phyloP scores from a whole-genome alignment of 2,329 filamentous ascomycete species.

The Monilinia polystroma region DNA sequence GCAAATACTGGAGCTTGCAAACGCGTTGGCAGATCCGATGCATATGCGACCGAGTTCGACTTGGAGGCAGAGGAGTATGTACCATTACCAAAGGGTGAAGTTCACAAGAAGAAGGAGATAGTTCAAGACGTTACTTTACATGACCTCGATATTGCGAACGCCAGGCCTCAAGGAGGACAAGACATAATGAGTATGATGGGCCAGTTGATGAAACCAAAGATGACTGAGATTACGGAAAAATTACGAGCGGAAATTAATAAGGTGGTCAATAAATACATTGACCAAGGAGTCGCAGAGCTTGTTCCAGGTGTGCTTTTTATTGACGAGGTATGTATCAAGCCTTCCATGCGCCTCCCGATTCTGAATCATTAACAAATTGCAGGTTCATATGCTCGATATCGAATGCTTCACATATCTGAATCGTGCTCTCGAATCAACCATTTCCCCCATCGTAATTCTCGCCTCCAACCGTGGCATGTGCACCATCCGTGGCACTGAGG shows the following conservation, averaged over 20 bases:
- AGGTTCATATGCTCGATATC: constrained; percentile 99
- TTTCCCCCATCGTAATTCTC: constrained; percentile 95
- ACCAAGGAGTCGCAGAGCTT: constrained; percentile 94
- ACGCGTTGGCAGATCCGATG: constrained; percentile 91
- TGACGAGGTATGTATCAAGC: constrained; percentile 71
- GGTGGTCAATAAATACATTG: constrained; percentile 98
- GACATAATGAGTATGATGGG: constrained; percentile 99
- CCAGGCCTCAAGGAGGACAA: constrained; percentile 91
- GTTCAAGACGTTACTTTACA: constrained; percentile 98
- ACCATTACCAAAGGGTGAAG: constrained; percentile 96
- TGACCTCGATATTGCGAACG: constrained; percentile 93
- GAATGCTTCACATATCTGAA: constrained; percentile 99
- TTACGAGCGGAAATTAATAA: constrained; percentile 96
- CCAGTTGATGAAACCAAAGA: constrained; percentile 98
- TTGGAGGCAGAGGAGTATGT: constrained; percentile 99
- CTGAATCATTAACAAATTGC: constrained; percentile 28
- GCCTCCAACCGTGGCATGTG: constrained; percentile 95
- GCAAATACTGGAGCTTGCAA: constrained; percentile 98
- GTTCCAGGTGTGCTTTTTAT: constrained; percentile 99
- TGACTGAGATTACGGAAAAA: constrained; percentile 99
- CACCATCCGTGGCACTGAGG: constrained; percentile 82
- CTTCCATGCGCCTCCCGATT: constrained; percentile 14
- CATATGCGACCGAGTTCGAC: constrained; percentile 97
- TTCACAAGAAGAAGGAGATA: constrained; percentile 99
- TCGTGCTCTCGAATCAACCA: constrained; percentile 90